These are phyloP conservation scores for Neurospora sp. DNA, from an alignment of 495 filamentous ascomycete species.

Conservation along the genomic window DNA sequence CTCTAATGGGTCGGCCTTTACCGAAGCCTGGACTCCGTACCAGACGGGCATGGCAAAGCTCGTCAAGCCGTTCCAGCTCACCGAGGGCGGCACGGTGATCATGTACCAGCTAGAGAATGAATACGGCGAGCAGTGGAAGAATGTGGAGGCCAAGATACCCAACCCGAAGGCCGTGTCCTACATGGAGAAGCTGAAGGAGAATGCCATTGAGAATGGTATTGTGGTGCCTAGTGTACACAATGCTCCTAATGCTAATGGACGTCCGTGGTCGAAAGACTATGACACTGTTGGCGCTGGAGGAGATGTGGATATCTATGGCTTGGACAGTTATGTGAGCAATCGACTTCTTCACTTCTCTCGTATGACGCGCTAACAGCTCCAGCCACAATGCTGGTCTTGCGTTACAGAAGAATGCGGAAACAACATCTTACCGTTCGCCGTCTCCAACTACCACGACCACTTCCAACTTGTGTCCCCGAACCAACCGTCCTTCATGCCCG, in stretches of 20 bases:
- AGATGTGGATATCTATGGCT: conserved; percentile 47
- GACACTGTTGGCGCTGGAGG: conserved; percentile 34
- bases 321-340: conserved; percentile 39
- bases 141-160: conserved; percentile 31
- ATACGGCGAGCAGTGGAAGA: conserved; percentile 45
- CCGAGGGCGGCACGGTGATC: conserved; percentile 44
- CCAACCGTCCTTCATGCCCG: conserved; percentile 49
- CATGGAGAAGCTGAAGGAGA: conserved; percentile 44
- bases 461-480: not conserved
- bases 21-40: conserved; percentile 45
- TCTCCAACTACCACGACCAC: conserved; percentile 13
- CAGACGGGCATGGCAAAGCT: conserved; percentile 38
- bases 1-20: conserved; percentile 48
- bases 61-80: conserved; percentile 41
- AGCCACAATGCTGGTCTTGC: conserved; percentile 53
- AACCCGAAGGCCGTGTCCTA: conserved; percentile 42
- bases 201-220: conserved; percentile 43
- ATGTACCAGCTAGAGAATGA: conserved; percentile 55
- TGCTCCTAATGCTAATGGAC: conserved; percentile 28
- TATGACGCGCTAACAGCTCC: fast-evolving
- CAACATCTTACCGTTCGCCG: conserved; percentile 27
- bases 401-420: conserved; percentile 41
- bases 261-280: conserved; percentile 39
- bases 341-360: fast-evolving
- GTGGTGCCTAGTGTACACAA: conserved; percentile 45